Conservation (phyloP, 257 asterid genomes). For the Solanum clarkiae region DNA sequence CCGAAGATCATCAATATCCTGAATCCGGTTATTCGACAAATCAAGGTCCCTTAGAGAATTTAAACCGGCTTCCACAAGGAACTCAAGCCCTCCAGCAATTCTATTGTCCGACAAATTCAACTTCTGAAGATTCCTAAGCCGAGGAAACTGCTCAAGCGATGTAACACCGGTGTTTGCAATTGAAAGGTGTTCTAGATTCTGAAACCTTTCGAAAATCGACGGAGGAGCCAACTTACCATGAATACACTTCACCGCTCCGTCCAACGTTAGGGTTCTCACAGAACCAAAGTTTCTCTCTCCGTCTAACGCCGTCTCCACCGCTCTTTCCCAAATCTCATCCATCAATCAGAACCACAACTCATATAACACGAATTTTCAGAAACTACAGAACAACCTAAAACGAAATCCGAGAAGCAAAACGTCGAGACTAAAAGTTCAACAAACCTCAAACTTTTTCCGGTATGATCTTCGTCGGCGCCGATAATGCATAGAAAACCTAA, state of each 20-base stretch:
- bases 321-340: constrained; percentile 98
- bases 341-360: constrained; percentile 16
- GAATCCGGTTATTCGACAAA: constrained; percentile 84
- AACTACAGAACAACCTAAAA: background rate
- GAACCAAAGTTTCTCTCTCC: constrained; percentile 66
- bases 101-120: constrained; percentile 79
- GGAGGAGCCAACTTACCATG: constrained; percentile 90
- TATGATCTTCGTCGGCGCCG: background rate
- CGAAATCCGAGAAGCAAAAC: background rate
- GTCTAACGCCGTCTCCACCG: constrained; percentile 82
- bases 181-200: constrained; percentile 68
- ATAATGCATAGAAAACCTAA: constrained; percentile 1
- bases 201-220: constrained; percentile 82
- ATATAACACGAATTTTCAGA: background rate
- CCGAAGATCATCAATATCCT: constrained; percentile 58
- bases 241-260: constrained; percentile 88
- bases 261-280: constrained; percentile 67
- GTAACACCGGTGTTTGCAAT: constrained; percentile 84
- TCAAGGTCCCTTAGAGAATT: constrained; percentile 77
- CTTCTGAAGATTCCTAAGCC: constrained; percentile 56
- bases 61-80: constrained; percentile 62
- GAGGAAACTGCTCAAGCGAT: constrained; percentile 76
- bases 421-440: background rate
- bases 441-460: background rate
- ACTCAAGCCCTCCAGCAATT: constrained; percentile 79